These are phyloP conservation scores for Tephrocybe sp. DNA, from an alignment of 768 basidiomycete species.

Conservation along the genomic window DNA sequence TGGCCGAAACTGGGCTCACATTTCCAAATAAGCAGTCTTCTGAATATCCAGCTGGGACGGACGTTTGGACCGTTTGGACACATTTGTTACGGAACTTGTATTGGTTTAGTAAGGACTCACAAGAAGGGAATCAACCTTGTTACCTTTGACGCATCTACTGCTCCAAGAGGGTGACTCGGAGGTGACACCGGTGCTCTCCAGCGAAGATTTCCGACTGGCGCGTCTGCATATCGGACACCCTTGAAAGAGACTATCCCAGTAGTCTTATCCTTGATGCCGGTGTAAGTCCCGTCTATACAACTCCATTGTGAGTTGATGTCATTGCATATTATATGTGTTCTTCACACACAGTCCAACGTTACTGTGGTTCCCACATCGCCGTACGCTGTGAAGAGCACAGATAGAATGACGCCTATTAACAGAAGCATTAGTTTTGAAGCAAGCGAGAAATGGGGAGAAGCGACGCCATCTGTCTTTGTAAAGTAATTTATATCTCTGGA, in stretches of 20 bases:
- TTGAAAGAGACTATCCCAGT: constrained; percentile 34
- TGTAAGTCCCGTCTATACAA: constrained; percentile 36
- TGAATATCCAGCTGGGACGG: constrained; percentile 26
- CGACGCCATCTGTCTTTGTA: no score
- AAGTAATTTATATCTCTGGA: no score
- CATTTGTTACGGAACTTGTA: constrained; percentile 34
- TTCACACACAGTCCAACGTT: constrained; percentile 23
- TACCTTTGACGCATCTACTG: constrained; percentile 35
- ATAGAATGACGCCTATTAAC: neutral
- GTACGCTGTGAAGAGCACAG: neutral
- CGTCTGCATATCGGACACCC: constrained; percentile 42
- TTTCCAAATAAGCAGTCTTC: constrained; percentile 46
- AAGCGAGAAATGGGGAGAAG: neutral
- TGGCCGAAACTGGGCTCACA: constrained; percentile 19
- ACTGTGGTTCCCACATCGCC: constrained; percentile 9
- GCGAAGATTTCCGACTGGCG: constrained; percentile 38
- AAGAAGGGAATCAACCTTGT: neutral
- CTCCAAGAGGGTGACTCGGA: constrained; percentile 33
- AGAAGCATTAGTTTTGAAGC: neutral
- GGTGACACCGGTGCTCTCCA: constrained; percentile 40
- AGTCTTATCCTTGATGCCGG: constrained; percentile 26
- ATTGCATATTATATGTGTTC: neutral
- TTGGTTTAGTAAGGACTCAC: neutral
- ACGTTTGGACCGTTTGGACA: constrained; percentile 29
- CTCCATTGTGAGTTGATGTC: neutral